Conservation (phyloP, 768 basidiomycete species). For the Mycena leptocephala region DNA sequence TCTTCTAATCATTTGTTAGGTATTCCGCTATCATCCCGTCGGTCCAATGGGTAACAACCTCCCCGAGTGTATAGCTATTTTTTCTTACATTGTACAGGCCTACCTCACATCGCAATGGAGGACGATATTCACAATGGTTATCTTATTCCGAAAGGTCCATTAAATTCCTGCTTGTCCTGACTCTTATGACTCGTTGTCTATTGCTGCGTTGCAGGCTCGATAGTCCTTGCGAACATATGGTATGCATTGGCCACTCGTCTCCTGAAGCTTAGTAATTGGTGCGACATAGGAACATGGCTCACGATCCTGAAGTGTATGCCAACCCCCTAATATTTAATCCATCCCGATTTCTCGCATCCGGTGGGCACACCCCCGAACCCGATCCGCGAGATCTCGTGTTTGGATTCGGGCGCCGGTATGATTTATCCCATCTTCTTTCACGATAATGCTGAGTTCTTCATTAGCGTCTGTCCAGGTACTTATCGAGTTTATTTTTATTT, state of each 20-base stretch:
- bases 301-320: constrained; percentile 27
- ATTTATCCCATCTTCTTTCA: background rate
- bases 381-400: constrained; percentile 42
- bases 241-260: background rate
- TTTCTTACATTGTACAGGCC: background rate
- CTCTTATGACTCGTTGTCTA: background rate
- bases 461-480: constrained; percentile 30
- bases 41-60: constrained; percentile 5
- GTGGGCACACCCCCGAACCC: constrained; percentile 12
- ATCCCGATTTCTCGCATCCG: constrained; percentile 16
- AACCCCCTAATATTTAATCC: constrained; percentile 29
- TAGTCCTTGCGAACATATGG: constrained; percentile 35
- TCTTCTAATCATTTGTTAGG: constrained; percentile 24
- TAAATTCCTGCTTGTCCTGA: background rate
- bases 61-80: background rate
- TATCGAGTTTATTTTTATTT: background rate
- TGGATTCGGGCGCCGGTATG: constrained; percentile 44
- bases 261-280: background rate
- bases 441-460: background rate
- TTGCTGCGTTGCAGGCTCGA: background rate
- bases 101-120: constrained; percentile 29
- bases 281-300: constrained; percentile 23
- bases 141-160: constrained; percentile 31
- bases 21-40: constrained; percentile 27
- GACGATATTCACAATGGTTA: constrained; percentile 52